These are phyloP conservation scores for Escovopsis sp. DNA, from an alignment of 2,329 filamentous ascomycete genomes.

Conservation along the genomic window DNA sequence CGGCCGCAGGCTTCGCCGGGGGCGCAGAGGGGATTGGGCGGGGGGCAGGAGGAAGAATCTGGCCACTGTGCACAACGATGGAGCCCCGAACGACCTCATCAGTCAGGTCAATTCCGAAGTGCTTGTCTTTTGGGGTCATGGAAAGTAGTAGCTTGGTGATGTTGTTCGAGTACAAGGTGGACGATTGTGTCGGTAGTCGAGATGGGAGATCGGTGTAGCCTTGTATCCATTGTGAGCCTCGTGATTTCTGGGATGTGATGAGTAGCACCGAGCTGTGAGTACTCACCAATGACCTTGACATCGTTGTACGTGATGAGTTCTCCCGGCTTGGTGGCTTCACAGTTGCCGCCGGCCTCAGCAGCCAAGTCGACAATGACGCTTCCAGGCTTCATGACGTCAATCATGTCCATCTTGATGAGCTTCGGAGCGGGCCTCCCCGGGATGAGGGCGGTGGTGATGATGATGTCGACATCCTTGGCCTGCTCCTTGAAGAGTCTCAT, in stretches of 20 bases:
- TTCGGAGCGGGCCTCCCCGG: conserved; percentile 72
- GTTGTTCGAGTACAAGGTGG: conserved; percentile 85
- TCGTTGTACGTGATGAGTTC: conserved; percentile 57
- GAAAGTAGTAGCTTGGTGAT: conserved; percentile 80
- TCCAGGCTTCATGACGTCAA: conserved; percentile 77
- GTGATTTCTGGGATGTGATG: conserved; percentile 6
- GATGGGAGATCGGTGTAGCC: conserved; percentile 81
- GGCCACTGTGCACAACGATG: conserved; percentile 66
- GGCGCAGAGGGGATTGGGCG: conserved; percentile 46
- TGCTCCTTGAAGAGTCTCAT: conserved; percentile 89
- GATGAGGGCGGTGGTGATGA: conserved; percentile 85
- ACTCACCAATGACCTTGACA: conserved; percentile 67
- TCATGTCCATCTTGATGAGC: conserved; percentile 66
- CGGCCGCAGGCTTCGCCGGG: conserved; percentile 24
- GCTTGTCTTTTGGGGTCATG: conserved; percentile 61
- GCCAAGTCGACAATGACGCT: conserved; percentile 81
- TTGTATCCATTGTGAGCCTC: background rate
- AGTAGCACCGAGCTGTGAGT: too few relatives aligned
- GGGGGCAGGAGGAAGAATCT: conserved; percentile 61
- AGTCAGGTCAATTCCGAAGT: conserved; percentile 64
- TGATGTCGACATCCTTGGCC: conserved; percentile 76
- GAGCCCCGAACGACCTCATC: conserved; percentile 79
- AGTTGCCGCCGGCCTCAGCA: conserved; percentile 78
- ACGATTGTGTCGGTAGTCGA: conserved; percentile 73
- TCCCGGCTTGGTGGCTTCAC: conserved; percentile 64